Percentiles rank a stretch among this genome's conserved stretches.
Evolutionary conservation across 176 grass and related monocot genomes (phyloP).

Genomic region (Hyparrhenia diplandra): DNA sequence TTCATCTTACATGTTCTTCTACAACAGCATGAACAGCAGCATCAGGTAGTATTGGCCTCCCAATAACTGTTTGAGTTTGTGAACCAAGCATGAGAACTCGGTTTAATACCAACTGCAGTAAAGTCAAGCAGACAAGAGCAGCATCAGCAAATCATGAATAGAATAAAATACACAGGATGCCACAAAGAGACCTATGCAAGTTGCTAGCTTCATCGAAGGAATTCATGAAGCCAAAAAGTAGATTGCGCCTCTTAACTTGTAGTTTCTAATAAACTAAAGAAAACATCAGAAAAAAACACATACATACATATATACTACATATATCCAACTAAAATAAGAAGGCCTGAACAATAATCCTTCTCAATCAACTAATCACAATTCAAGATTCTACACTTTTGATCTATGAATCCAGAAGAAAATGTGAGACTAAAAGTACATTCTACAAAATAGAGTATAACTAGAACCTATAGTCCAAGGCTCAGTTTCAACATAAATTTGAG

Average conservation of each 20-base stretch:
- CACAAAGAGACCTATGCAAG: background rate
- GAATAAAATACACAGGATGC: constrained; percentile 9
- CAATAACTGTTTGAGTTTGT: constrained; percentile 79
- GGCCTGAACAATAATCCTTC: background rate
- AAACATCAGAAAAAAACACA: background rate
- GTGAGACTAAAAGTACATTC: background rate
- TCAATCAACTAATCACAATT: constrained; percentile 14
- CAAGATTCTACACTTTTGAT: background rate
- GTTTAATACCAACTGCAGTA: constrained; percentile 74
- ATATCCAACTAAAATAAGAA: constrained; percentile 3
- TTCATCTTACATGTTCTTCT: constrained; percentile 88
- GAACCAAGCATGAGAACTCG: constrained; percentile 92
- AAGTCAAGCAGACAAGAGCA: constrained; percentile 23
- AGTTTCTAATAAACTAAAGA: background rate
- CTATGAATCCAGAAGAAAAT: background rate
- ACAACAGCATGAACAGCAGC: constrained; percentile 86
- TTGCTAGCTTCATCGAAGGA: background rate
- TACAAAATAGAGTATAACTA: background rate
- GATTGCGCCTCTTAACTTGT: background rate
- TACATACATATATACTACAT: background rate
- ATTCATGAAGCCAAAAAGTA: background rate
- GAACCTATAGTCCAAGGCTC: background rate
- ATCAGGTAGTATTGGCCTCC: constrained; percentile 72
- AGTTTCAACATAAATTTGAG: background rate
- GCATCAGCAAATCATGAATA: background rate